A percentile compares a stretch with the other conserved stretches of the same genome.
phyloP scores from a whole-genome alignment of 163 green algal species.

The Chloromonas sp. region DNA sequence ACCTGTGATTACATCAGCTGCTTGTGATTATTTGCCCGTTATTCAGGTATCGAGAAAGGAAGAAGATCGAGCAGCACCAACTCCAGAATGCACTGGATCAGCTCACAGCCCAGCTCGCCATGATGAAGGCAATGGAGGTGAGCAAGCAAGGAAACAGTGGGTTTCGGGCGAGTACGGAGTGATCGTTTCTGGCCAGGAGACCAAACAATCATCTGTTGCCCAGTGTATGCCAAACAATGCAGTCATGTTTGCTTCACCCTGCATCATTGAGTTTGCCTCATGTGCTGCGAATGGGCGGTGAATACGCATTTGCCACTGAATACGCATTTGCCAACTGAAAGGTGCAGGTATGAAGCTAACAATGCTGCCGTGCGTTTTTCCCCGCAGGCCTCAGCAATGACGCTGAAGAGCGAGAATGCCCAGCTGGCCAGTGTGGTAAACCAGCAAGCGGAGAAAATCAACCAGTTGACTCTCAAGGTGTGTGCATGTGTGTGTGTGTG shows the following conservation, averaged over 20 bases:
- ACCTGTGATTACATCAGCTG: too few species aligned
- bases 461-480: background rate
- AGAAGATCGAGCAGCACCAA: slow-evolving; percentile 19
- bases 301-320: too few species aligned
- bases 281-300: background rate
- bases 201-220: too few species aligned
- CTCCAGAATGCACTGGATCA: slow-evolving; percentile 15
- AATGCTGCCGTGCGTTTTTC: background rate
- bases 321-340: too few species aligned
- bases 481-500: background rate
- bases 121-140: slow-evolving; percentile 20
- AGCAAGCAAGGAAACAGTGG: background rate
- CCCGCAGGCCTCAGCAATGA: background rate
- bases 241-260: background rate
- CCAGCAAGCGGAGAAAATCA: background rate
- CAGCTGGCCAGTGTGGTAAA: background rate
- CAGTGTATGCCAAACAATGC: too few species aligned
- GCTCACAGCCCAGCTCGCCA: slow-evolving; percentile 17
- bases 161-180: background rate
- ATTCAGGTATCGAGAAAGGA: slow-evolving; percentile 5
- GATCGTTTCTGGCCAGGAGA: background rate
- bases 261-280: background rate
- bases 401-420: background rate
- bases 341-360: background rate
- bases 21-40: too few species aligned